A percentile compares a stretch with the other conserved stretches of the same genome.
phyloP scores from a whole-genome alignment of 83 land plant species.

The Picea abies region DNA sequence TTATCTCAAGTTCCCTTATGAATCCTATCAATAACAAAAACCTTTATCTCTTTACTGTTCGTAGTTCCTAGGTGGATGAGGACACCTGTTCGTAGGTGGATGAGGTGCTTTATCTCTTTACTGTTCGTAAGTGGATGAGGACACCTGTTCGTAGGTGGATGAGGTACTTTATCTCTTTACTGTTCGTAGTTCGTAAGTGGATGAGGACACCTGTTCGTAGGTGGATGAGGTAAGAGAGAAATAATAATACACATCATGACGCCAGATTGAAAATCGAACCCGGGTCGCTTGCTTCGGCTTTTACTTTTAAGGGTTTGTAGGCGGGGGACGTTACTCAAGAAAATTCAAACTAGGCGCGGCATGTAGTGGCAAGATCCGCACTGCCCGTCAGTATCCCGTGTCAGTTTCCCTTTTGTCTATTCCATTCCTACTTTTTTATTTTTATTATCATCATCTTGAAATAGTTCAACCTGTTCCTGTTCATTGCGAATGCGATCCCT shows the following conservation, averaged over 20 bases:
- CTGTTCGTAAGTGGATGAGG: too few species aligned
- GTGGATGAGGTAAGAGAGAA: too few species aligned
- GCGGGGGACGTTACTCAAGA: not conserved
- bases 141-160: too few species aligned
- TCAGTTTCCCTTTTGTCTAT: not conserved
- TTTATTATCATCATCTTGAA: not conserved
- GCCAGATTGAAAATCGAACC: constrained; percentile 1
- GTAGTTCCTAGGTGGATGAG: too few species aligned
- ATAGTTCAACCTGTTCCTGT: not conserved
- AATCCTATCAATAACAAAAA: too few species aligned
- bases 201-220: too few species aligned
- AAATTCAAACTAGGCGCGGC: not conserved
- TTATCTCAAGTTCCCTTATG: too few species aligned
- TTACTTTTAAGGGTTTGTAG: constrained; percentile 3
- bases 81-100: too few species aligned
- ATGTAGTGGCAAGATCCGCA: not conserved
- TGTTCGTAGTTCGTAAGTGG: too few species aligned
- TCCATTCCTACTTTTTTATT: not conserved
- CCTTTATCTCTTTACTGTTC: too few species aligned
- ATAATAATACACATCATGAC: not conserved
- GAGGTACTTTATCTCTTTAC: too few species aligned
- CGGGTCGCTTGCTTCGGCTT: not conserved
- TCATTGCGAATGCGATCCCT: not conserved
- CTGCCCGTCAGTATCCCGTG: not conserved
- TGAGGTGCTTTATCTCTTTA: too few species aligned